Evolutionary conservation across 2,329 filamentous ascomycete species (phyloP).

Genomic region (Apiospora aurea): DNA sequence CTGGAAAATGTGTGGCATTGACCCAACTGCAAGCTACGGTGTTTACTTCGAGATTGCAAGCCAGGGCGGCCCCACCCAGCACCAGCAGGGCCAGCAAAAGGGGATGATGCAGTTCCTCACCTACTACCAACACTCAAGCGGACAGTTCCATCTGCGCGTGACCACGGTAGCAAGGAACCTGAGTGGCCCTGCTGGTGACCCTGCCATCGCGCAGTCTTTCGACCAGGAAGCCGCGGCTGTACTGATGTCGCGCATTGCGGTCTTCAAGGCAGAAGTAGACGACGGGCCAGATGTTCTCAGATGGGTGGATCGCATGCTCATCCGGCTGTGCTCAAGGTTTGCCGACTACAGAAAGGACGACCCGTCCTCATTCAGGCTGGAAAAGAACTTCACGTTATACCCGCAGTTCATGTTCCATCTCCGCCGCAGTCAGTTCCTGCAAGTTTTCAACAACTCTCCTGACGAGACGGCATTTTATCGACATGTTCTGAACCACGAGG

Average conservation of each 20-base stretch:
- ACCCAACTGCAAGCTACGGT: slow-evolving; percentile 91
- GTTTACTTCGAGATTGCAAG: slow-evolving; percentile 98
- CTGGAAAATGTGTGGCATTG: slow-evolving; percentile 99
- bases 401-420: slow-evolving; percentile 99
- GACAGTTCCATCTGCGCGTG: slow-evolving; percentile 94
- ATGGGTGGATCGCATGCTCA: slow-evolving; percentile 99
- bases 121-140: slow-evolving; percentile 97
- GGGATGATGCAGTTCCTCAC: slow-evolving; percentile 98
- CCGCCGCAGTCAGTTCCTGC: slow-evolving; percentile 93
- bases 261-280: slow-evolving; percentile 98
- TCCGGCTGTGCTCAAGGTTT: slow-evolving; percentile 93
- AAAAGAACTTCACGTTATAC: slow-evolving; percentile 99
- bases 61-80: slow-evolving; percentile 84
- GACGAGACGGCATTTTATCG: slow-evolving; percentile 99
- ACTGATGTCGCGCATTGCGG: slow-evolving; percentile 98
- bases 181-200: slow-evolving; percentile 92
- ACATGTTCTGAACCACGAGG: slow-evolving; percentile 96
- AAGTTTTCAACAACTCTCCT: slow-evolving; percentile 99
- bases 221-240: slow-evolving; percentile 98
- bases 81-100: slow-evolving; percentile 87
- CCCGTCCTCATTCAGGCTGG: slow-evolving; percentile 92
- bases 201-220: slow-evolving; percentile 94
- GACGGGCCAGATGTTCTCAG: slow-evolving; percentile 97
- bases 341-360: slow-evolving; percentile 99
- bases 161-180: slow-evolving; percentile 92